Base-by-base conservation (phyloP, 2,329 filamentous ascomycete genomes). In the Ophiocordyceps camponoti-saundersi region DNA sequence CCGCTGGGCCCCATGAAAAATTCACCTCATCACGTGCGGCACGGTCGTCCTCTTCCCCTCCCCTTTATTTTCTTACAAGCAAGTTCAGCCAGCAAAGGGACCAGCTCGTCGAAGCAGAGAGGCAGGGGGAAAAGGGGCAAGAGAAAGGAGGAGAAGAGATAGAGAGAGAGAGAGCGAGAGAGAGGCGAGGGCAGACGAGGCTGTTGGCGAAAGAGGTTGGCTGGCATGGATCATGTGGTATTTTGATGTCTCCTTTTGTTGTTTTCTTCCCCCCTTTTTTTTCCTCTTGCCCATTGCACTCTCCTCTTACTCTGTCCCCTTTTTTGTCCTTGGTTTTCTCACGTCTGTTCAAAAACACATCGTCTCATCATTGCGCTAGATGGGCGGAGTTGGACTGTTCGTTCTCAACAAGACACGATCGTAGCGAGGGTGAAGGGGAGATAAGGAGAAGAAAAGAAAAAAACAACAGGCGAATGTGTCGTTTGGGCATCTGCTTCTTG, bases 301-400 rank as follows among this genome's bases (percentile, higher is more conserved):
- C n/a, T 21, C 18, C 5, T 47, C 22, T 49, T 44, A 44, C 46
- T 53, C 49, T 50, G 44, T 16, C 43, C 47, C 49, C 44, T 39
- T 42, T 32, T 21, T 21, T 44, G 26, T 34, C 32, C 43, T 45
- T 48, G 44, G 48, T 21, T 49, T 46, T 46, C 46, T 53, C 49
- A 51, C 47, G 20, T 45, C 47, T 51, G 47, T 44, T 42, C 20
- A 34, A 23, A 36, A 44, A 44, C 47, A 23, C 39, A 48, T 52
- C 48, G 42, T 52, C 52, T 50, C 47, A 48, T 54, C 52, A 53
- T 55, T 55, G 53, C 52, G 48, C 53, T 55, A 56, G 53, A 55
- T 51, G 55, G 52, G 54, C 46, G 54, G 54, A 53, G 53, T 55
- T 54, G 51, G 53, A 52, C 54, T 53, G 48, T 52, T 52, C 48